Conservation (phyloP, 305 asterid species). For the Fraxinus greggii region DNA sequence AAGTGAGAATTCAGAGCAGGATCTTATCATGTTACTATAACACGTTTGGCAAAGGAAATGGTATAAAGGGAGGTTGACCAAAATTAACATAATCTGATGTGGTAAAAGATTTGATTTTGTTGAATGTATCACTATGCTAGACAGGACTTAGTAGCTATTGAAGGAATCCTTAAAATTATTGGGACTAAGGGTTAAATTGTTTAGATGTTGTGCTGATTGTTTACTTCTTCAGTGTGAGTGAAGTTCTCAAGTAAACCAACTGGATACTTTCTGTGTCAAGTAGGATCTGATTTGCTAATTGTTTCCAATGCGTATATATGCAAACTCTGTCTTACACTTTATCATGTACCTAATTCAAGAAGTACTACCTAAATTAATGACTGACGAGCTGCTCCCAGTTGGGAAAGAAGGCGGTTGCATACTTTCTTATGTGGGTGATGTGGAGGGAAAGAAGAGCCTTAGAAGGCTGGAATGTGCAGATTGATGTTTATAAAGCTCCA, state of each 20-base stretch:
- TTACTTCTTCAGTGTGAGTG: background rate
- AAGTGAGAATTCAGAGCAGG: background rate
- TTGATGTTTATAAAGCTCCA: background rate
- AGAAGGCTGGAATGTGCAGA: background rate
- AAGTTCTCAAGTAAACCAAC: background rate
- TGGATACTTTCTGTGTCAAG: background rate
- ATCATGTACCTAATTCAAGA: slow-evolving; percentile 14
- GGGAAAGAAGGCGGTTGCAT: background rate
- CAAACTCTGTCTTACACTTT: background rate
- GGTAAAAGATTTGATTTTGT: background rate
- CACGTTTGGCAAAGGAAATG: background rate
- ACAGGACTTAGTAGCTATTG: background rate
- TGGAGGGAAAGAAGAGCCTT: background rate
- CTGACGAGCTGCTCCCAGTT: background rate
- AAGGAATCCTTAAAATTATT: background rate
- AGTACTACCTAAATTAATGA: slow-evolving; percentile 6
- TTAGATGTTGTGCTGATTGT: background rate
- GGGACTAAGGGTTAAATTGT: background rate
- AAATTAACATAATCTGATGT: background rate
- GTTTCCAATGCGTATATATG: slow-evolving; percentile 2
- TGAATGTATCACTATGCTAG: background rate
- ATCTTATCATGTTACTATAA: background rate
- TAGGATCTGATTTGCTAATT: background rate
- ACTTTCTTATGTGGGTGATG: background rate
- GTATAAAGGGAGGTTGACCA: background rate